Percentiles rank a stretch among this genome's conserved stretches.
These are phyloP conservation scores for Nicotiana knightiana DNA, from an alignment of 257 asterid genomes.

Conservation along the genomic window DNA sequence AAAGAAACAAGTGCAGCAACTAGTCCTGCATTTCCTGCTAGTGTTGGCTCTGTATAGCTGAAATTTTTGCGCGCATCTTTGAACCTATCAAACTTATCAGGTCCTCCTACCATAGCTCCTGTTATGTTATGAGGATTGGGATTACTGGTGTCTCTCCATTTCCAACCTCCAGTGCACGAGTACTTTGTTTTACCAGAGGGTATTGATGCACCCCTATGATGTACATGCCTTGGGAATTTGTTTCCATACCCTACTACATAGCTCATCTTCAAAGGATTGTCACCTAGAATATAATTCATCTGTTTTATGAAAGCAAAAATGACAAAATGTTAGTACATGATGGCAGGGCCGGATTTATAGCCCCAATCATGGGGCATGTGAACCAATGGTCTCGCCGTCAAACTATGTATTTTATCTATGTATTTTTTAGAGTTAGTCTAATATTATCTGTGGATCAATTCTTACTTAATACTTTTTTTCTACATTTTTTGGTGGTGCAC, in stretches of 20 bases:
- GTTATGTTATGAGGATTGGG: constrained; percentile 58
- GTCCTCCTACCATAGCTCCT: constrained; percentile 95
- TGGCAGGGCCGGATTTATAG: too few species aligned
- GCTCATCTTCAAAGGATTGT: constrained; percentile 72
- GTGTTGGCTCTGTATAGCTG: constrained; percentile 81
- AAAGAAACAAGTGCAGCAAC: constrained; percentile 81
- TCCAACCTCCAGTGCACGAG: constrained; percentile 74
- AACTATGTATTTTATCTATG: too few species aligned
- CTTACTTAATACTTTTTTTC: too few species aligned
- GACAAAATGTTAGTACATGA: background rate
- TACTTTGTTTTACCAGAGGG: constrained; percentile 42
- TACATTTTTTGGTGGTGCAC: too few species aligned
- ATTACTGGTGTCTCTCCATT: constrained; percentile 51
- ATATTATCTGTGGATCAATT: too few species aligned
- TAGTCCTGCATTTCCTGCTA: constrained; percentile 88
- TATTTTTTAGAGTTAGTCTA: too few species aligned
- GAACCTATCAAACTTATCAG: constrained; percentile 66
- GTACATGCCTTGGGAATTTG: constrained; percentile 62
- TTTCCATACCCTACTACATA: constrained; percentile 70
- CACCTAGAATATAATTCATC: constrained; percentile 70
- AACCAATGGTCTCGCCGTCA: too few species aligned
- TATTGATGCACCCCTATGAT: constrained; percentile 88
- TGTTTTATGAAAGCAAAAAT: constrained; percentile 14
- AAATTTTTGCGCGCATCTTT: constrained; percentile 50
- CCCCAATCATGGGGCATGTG: too few species aligned